Percentiles rank a stretch among this genome's conserved stretches.
Conservation (phyloP, 441 rosid species). For the Corymbia citriodora region DNA sequence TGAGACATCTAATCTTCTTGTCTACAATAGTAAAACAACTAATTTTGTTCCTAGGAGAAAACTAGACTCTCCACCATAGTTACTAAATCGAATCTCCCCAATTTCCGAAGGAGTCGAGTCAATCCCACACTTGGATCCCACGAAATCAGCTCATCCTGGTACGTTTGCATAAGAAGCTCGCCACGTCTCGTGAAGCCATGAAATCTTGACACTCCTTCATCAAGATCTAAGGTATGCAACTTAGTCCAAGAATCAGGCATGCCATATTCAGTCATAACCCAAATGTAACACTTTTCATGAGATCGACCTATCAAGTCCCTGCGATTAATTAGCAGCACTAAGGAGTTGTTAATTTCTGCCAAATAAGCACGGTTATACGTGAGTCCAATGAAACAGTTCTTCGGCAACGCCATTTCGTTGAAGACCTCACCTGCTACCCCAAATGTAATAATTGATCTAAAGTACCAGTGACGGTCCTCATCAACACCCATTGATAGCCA, state of each 20-base stretch:
- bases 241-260: neutral
- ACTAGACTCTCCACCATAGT: neutral
- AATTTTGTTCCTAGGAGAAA: neutral
- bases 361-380: neutral
- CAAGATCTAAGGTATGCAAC: neutral
- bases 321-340: neutral
- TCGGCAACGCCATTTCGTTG: neutral
- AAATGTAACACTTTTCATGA: neutral
- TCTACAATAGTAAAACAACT: neutral
- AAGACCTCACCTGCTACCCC: neutral
- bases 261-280: neutral
- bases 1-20: neutral
- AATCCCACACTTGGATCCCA: neutral
- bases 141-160: neutral
- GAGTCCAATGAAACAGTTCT: neutral
- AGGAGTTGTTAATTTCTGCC: neutral
- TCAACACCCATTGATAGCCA: neutral
- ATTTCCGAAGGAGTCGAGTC: neutral
- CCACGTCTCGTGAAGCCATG: neutral
- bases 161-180: neutral
- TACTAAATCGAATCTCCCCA: neutral
- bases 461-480: neutral
- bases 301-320: rapidly evolving
- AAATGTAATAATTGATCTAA: neutral
- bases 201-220: neutral